Evolutionary conservation across 768 basidiomycete genomes (phyloP).

Genomic region (Suillus spraguei): DNA sequence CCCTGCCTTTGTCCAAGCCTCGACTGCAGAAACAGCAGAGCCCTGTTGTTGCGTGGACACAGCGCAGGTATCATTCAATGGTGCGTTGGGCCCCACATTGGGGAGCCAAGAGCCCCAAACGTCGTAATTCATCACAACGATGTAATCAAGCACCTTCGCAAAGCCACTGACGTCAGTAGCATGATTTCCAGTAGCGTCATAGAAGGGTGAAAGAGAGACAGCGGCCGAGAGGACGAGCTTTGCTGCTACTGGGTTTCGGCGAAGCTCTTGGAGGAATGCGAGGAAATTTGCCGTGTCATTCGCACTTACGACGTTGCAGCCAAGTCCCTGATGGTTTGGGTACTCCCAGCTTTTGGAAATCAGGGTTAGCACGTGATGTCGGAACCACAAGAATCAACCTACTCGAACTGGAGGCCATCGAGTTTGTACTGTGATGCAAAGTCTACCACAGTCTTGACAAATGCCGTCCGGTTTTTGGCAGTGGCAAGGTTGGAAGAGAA

Average conservation of each 20-base stretch:
- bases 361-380: background rate
- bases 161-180: conserved; percentile 72
- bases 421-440: conserved; percentile 51
- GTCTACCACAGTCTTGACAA: conserved; percentile 50
- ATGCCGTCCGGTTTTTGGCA: conserved; percentile 52
- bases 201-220: conserved; percentile 64
- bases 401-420: conserved; percentile 66
- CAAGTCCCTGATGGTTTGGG: conserved; percentile 65
- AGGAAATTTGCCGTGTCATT: conserved; percentile 80
- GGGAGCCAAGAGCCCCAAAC: conserved; percentile 53
- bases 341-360: conserved; percentile 44
- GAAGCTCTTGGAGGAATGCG: conserved; percentile 70
- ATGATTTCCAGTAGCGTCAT: conserved; percentile 58
- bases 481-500: conserved; percentile 56
- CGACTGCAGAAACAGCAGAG: conserved; percentile 73
- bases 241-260: conserved; percentile 48
- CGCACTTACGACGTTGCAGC: conserved; percentile 60
- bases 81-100: conserved; percentile 77
- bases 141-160: conserved; percentile 66
- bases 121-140: conserved; percentile 70
- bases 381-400: conserved; percentile 2
- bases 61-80: conserved; percentile 77
- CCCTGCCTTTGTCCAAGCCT: conserved; percentile 74
- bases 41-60: conserved; percentile 60
- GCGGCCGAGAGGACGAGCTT: conserved; percentile 72